These are phyloP conservation scores for Cymbopogon citratus DNA, from an alignment of 176 grass and related monocot species.

Conservation along the genomic window DNA sequence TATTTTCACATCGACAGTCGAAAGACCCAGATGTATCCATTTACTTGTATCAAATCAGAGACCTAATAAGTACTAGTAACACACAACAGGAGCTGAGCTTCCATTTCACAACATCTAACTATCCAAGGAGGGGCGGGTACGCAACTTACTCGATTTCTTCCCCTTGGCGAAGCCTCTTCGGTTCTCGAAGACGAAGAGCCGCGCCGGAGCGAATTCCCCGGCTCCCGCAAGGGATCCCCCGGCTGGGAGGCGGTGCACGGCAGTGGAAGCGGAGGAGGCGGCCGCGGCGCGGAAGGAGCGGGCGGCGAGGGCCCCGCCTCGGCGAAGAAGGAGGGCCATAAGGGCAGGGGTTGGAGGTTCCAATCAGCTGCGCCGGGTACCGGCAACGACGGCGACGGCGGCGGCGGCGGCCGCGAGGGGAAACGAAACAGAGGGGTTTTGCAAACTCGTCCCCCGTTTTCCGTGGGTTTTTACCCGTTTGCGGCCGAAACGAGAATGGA, in stretches of 20 bases:
- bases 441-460: neutral
- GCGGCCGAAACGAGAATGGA: neutral
- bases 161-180: slow-evolving; percentile 72
- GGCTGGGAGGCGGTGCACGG: slow-evolving; percentile 34
- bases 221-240: slow-evolving; percentile 19
- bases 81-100: neutral
- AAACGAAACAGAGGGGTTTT: slow-evolving; percentile 1
- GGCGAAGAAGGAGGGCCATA: slow-evolving; percentile 42
- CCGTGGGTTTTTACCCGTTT: slow-evolving; percentile 24
- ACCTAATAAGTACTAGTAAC: neutral
- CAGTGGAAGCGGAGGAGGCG: slow-evolving; percentile 9
- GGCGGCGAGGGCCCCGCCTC: slow-evolving; percentile 25
- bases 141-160: slow-evolving; percentile 62
- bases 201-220: neutral
- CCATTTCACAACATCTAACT: neutral
- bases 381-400: slow-evolving; percentile 21
- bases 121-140: neutral
- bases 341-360: neutral
- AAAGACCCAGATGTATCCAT: neutral
- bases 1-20: neutral
- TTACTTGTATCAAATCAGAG: neutral
- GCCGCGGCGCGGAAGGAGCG: slow-evolving; percentile 37
- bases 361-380: slow-evolving; percentile 23
- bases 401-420: slow-evolving; percentile 19
- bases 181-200: slow-evolving; percentile 28